A percentile compares a stretch with the other conserved stretches of the same genome.
phyloP scores from a whole-genome alignment of 2,329 filamentous ascomycete genomes.

The Berkeleyomyces rouxiae region DNA sequence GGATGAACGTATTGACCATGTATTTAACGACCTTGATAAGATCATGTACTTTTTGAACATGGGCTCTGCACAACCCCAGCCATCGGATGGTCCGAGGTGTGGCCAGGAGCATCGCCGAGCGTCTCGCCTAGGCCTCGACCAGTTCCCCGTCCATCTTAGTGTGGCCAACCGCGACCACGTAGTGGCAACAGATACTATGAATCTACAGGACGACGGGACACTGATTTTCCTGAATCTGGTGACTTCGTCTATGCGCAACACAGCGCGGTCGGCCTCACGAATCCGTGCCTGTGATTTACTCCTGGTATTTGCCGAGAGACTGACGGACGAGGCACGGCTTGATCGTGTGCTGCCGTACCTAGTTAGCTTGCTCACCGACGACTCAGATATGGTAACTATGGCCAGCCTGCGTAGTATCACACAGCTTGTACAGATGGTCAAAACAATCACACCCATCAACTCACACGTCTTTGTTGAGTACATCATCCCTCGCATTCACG shows the following conservation, averaged over 20 bases:
- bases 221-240: constrained; percentile 82
- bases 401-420: constrained; percentile 75
- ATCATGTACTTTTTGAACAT: constrained; percentile 75
- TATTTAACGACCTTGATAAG: constrained; percentile 93
- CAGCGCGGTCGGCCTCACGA: constrained; percentile 71
- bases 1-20: constrained; percentile 83
- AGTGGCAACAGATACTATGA: constrained; percentile 25
- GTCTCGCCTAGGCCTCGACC: constrained; percentile 35
- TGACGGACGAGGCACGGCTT: constrained; percentile 90
- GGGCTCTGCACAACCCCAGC: constrained; percentile 21
- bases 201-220: constrained; percentile 60
- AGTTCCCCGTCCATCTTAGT: constrained; percentile 71
- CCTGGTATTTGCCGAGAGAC: constrained; percentile 72
- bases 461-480: constrained; percentile 54
- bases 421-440: constrained; percentile 73
- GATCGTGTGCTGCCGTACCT: constrained; percentile 86
- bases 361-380: constrained; percentile 66
- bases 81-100: not conserved
- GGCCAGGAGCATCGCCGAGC: constrained; percentile 3
- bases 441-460: constrained; percentile 67
- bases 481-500: constrained; percentile 46
- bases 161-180: constrained; percentile 71
- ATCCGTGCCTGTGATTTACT: constrained; percentile 82
- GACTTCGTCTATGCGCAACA: constrained; percentile 76
- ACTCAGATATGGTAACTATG: constrained; percentile 68